Base-by-base conservation (phyloP, 2,329 filamentous ascomycete genomes). In the Paecilomyces formosus region DNA sequence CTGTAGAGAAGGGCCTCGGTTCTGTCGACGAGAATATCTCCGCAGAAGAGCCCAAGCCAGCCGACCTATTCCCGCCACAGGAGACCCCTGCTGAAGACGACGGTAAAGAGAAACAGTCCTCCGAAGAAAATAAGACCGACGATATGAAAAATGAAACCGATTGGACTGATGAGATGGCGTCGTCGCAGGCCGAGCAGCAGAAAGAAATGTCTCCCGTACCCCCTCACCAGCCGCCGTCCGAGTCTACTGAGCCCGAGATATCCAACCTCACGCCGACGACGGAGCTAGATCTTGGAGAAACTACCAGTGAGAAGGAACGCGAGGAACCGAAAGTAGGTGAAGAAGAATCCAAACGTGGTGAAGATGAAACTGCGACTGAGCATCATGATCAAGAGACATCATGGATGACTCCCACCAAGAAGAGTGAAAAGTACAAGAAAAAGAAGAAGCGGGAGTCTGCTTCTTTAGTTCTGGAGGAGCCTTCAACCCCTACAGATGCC, bases 71-170 rank as follows among this genome's bases (percentile, higher is more conserved):
- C 64, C 64, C 65, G 55, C 63, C 55, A 31, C 59, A 57, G 57
- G 61, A 65, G 57, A 62, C 57, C 62, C 69, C 70, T 70, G 68
- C 67, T 68, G 71, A 76, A 69, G 67, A 72, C 68, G 73, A 77
- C 68, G 74, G 74, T 76, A 76, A 76, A 74, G 73, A 77, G 64
- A 70, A 73, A 71, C 74, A 75, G 72, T 72, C 70, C 70, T 74
- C 72, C 69, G 74, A 71, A 69, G 70, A 64, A 61, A 69, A 69
- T 64, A 67, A 68, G 61, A 68, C 68, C 66, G 68, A 67, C 68
- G 67, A 64, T 58, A 69, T 64, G 65, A 69, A 70, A 68, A 70
- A 74, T 66, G 65, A 70, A 66, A 63, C 72, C 65, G 68, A 69
- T 73, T 76, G 72, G 74, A 76, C 74, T 76, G 74, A 77, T 76